Evolutionary conservation across 2,329 filamentous ascomycete genomes (phyloP), one percentile per base, ranked within the genome.

Genomic region (Xylaria arbuscula): DNA sequence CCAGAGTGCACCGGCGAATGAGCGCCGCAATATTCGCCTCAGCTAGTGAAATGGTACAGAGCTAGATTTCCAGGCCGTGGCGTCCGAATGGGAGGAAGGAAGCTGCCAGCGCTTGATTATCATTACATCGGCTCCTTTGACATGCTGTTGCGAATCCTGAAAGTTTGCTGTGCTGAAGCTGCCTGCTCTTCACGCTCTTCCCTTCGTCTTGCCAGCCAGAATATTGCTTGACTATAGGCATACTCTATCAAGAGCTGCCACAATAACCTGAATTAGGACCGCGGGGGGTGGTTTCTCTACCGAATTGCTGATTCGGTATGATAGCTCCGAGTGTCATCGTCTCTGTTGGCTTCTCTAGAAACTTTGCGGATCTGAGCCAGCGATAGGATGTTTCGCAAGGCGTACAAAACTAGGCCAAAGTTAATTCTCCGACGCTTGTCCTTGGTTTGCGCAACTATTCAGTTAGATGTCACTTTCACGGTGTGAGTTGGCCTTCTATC

Each of bases 341-440:
- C 38, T 56, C 24, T 40, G 15, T 51, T n/a, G 62, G 61, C 48
- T 62, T 62, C 47, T 24, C 59, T 36, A 36, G 42, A 38, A 66
- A 36, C 62, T 54, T 45, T 57, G 28, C 24, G 42, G 58, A 63
- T 53, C 58, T 63, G 50, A 57, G 62, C 45, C 45, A 34, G 53
- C 22, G 45, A 36, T 34, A 55, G 51, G 54, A 51, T 62, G 66
- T 22, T 45, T 65, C 48, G 42, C 55, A 56, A 66, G 60, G 66
- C 50, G 59, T 66, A 62, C 62, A 70, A 63, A 68, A 62, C 59
- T 60, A 65, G 66, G 62, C 51, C 54, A 58, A 22, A 54, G 62
- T 66, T 59, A 55, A 68, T 58, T 68, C 38, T 48, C 65, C 55
- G 66, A 68, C 50, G 59, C 28, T 53, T 55, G 58, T 63, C 65